A percentile compares a stretch with the other conserved stretches of the same genome.
Conservation (phyloP, 2,329 filamentous ascomycete species). For the Colletotrichum liaoningense region DNA sequence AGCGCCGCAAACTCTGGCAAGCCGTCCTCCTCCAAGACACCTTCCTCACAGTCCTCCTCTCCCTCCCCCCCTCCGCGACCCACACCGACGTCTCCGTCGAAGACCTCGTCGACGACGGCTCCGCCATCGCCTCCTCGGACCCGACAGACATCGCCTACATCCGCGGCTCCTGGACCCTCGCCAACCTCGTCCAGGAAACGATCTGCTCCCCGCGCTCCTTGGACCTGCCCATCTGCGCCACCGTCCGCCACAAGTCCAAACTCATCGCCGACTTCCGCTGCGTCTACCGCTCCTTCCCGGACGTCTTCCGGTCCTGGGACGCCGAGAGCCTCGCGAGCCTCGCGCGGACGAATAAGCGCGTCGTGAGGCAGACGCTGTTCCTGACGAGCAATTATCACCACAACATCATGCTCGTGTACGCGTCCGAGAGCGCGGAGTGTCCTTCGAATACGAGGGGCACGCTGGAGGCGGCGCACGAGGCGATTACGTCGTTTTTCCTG, state of each 20-base stretch:
- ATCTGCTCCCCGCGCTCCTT: constrained; percentile 81
- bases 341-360: constrained; percentile 70
- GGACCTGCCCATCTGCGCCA: constrained; percentile 77
- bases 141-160: constrained; percentile 78
- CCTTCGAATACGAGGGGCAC: constrained; percentile 75
- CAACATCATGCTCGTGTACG: constrained; percentile 83
- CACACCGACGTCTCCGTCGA: constrained; percentile 84
- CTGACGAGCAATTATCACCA: constrained; percentile 87
- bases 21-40: constrained; percentile 85
- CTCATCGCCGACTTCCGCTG: constrained; percentile 77
- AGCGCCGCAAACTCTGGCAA: constrained; percentile 84
- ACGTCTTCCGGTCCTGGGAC: constrained; percentile 77
- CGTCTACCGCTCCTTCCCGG: constrained; percentile 79
- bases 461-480: constrained; percentile 80
- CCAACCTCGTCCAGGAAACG: constrained; percentile 81
- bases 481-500: constrained; percentile 80
- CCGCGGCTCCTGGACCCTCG: constrained; percentile 81
- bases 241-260: constrained; percentile 75
- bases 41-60: constrained; percentile 81
- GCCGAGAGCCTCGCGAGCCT: constrained; percentile 67
- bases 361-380: constrained; percentile 80
- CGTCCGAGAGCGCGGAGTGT: constrained; percentile 73
- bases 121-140: constrained; percentile 67
- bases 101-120: constrained; percentile 74
- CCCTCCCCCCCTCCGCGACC: constrained; percentile 80